Conservation (phyloP, 768 basidiomycete genomes). For the Lentinula sp. region DNA sequence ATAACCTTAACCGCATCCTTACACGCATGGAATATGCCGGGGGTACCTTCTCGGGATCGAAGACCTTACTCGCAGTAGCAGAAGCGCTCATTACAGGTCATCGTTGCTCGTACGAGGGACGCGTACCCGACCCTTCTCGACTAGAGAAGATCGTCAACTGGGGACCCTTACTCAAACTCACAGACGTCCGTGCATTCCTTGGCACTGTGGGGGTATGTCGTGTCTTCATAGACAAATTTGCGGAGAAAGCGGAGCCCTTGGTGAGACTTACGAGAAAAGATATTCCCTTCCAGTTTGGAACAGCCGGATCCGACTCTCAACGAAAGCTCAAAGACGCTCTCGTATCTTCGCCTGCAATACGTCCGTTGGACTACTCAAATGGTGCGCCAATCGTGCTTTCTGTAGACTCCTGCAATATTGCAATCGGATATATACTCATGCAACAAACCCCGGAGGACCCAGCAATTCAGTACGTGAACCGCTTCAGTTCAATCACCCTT, state of each 20-base stretch:
- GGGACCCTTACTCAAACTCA: not conserved
- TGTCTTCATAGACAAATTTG: not conserved
- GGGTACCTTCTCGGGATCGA: no score
- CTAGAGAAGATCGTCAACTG: not conserved
- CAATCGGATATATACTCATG: slow-evolving; percentile 24
- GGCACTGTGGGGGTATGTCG: not conserved
- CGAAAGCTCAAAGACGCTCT: slow-evolving; percentile 13
- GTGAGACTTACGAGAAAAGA: not conserved
- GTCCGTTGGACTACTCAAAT: slow-evolving; percentile 22
- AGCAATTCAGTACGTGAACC: not conserved
- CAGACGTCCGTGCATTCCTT: not conserved
- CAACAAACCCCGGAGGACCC: slow-evolving; percentile 21
- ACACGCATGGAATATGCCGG: no score
- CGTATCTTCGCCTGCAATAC: not conserved
- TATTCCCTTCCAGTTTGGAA: not conserved
- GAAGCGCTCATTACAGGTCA: not conserved
- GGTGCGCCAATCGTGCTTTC: slow-evolving; percentile 18
- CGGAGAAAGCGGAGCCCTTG: not conserved
- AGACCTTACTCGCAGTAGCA: not conserved
- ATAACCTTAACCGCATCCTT: no score
- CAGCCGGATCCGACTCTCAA: not conserved
- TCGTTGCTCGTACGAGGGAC: not conserved
- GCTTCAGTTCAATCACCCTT: not conserved
- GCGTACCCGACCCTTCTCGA: not conserved
- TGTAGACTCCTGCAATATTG: slow-evolving; percentile 23